phyloP scores from a whole-genome alignment of 495 filamentous ascomycete species.

The Lasiosphaeria hispida region DNA sequence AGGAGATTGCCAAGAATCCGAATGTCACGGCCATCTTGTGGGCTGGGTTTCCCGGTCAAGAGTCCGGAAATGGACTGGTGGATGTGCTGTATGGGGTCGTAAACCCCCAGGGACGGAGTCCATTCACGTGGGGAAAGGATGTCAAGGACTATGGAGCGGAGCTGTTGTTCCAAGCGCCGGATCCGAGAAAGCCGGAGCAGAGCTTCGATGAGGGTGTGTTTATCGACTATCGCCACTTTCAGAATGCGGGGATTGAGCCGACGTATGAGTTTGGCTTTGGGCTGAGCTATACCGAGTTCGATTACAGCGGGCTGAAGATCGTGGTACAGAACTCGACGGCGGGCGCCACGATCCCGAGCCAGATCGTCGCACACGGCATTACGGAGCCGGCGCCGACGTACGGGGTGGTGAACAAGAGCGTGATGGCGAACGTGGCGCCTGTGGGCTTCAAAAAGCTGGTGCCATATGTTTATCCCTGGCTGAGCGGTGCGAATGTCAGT shows the following conservation, averaged over 20 bases:
- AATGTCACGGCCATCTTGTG: constrained; percentile 59
- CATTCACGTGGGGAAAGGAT: constrained; percentile 52
- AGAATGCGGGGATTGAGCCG: constrained; percentile 42
- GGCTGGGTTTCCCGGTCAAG: constrained; percentile 54
- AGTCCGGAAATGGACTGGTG: constrained; percentile 52
- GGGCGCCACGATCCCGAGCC: constrained; percentile 6
- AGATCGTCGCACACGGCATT: constrained; percentile 21
- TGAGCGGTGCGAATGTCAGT: constrained; percentile 27
- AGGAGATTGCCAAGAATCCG: constrained; percentile 47
- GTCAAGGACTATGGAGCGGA: constrained; percentile 49
- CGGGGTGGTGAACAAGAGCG: constrained; percentile 28
- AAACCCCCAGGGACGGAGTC: constrained; percentile 52
- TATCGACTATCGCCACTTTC: constrained; percentile 55
- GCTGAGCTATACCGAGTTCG: constrained; percentile 48
- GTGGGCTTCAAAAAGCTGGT: constrained; percentile 40
- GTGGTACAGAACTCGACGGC: neutral
- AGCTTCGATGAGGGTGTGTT: constrained; percentile 49
- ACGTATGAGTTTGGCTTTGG: constrained; percentile 50
- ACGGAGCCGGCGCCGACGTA: constrained; percentile 33
- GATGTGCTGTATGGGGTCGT: constrained; percentile 51
- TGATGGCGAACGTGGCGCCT: constrained; percentile 32
- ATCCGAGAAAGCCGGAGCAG: constrained; percentile 34
- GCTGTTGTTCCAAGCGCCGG: constrained; percentile 32
- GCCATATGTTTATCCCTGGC: constrained; percentile 40
- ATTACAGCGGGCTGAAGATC: constrained; percentile 30